These are phyloP conservation scores for Elaphomyces granulatus DNA, from an alignment of 495 filamentous ascomycete species.

Conservation along the genomic window DNA sequence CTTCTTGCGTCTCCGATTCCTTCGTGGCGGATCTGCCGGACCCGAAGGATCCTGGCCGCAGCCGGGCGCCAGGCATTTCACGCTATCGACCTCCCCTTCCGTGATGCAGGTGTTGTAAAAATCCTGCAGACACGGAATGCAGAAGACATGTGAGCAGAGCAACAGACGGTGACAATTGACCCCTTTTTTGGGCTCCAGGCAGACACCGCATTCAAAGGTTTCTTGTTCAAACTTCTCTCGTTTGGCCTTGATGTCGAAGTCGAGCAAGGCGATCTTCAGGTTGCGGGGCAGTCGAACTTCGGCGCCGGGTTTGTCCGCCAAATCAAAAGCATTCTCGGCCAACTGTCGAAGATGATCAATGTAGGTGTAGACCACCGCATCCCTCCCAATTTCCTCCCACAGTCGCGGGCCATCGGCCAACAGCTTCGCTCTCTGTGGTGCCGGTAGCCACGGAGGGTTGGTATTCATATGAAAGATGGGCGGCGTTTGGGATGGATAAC, in stretches of 20 bases:
- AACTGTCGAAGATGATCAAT: slow-evolving; percentile 78
- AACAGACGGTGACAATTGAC: slow-evolving; percentile 59
- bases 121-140: slow-evolving; percentile 65
- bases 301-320: slow-evolving; percentile 38
- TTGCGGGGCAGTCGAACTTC: slow-evolving; percentile 30
- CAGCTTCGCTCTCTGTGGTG: slow-evolving; percentile 40
- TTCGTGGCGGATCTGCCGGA: slow-evolving; percentile 1
- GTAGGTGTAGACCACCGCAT: slow-evolving; percentile 67
- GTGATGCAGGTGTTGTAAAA: slow-evolving; percentile 80
- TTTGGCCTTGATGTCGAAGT: slow-evolving; percentile 62
- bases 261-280: slow-evolving; percentile 58
- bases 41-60: slow-evolving; percentile 48
- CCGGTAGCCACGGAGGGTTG: slow-evolving; percentile 55
- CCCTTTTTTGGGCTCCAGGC: slow-evolving; percentile 89
- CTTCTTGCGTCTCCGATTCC: slow-evolving; percentile 25
- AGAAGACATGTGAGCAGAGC: slow-evolving; percentile 84
- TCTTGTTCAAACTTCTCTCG: slow-evolving; percentile 61
- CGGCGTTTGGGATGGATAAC: slow-evolving; percentile 56
- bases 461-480: slow-evolving; percentile 54
- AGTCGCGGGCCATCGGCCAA: slow-evolving; percentile 43
- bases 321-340: slow-evolving; percentile 61
- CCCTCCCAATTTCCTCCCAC: slow-evolving; percentile 73
- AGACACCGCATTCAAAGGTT: slow-evolving; percentile 84
- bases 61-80: slow-evolving; percentile 62
- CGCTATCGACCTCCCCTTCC: slow-evolving; percentile 63